Evolutionary conservation across 495 filamentous ascomycete genomes (phyloP).

Genomic region (Penicillium macrosclerotiorum): DNA sequence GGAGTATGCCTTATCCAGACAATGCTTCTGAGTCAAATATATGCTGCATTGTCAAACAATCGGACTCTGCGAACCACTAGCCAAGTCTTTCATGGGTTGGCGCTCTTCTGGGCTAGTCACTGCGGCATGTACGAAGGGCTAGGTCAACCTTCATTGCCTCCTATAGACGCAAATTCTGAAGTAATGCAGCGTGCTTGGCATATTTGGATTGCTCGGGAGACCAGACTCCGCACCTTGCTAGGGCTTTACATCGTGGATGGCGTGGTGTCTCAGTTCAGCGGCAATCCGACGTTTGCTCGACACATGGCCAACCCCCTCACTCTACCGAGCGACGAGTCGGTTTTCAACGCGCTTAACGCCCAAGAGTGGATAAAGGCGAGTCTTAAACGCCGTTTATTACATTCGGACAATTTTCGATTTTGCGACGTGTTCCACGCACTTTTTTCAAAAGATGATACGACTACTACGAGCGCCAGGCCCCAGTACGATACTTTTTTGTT

Average conservation of each 20-base stretch:
- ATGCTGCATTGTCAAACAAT: slow-evolving; percentile 15
- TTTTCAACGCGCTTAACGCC: too few species aligned
- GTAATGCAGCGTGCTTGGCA: too few species aligned
- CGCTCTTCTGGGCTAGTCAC: not conserved
- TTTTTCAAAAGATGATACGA: too few species aligned
- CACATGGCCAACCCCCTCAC: too few species aligned
- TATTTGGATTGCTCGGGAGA: not conserved
- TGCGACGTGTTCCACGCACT: too few species aligned
- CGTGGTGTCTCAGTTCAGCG: not conserved
- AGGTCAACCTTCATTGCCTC: too few species aligned
- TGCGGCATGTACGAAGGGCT: not conserved
- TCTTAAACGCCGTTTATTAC: too few species aligned
- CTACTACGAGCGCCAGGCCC: too few species aligned
- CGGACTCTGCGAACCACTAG: slow-evolving; percentile 13
- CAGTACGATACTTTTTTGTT: not conserved
- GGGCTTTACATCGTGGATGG: slow-evolving; percentile 1
- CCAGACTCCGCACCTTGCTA: not conserved
- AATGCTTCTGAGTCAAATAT: slow-evolving; percentile 15
- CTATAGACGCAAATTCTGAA: too few species aligned
- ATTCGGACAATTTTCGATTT: too few species aligned
- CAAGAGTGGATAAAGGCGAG: too few species aligned
- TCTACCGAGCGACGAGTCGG: too few species aligned
- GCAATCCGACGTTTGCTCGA: not conserved
- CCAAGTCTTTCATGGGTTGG: slow-evolving; percentile 15
- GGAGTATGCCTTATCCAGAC: slow-evolving; percentile 19